Evolutionary conservation across 345 rosid genomes (phyloP).

Genomic region (Tarenaya hassleriana): DNA sequence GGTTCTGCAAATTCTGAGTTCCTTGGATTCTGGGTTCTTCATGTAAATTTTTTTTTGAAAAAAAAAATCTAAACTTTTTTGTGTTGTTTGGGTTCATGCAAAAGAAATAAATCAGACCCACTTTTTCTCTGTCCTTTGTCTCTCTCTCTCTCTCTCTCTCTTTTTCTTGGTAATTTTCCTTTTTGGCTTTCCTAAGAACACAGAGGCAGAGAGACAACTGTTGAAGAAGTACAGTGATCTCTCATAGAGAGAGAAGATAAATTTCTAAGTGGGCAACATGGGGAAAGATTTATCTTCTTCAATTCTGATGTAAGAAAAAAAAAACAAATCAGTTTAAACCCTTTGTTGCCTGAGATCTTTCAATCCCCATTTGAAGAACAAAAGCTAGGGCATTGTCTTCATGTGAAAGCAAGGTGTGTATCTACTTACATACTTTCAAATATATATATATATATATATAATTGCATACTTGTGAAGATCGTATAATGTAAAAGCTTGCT

Average conservation of each 20-base stretch:
- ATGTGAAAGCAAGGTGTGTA: conserved; percentile 16
- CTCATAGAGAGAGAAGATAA: conserved; percentile 26
- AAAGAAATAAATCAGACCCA: conserved; percentile 33
- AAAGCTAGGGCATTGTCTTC: background rate
- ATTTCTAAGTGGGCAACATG: background rate
- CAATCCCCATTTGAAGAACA: conserved; percentile 1
- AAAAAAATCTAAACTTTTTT: conserved; percentile 15
- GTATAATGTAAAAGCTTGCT: conserved; percentile 21
- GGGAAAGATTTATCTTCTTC: conserved; percentile 14
- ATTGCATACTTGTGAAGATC: too few relatives aligned
- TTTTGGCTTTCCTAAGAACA: conserved; percentile 26
- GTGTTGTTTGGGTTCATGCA: conserved; percentile 43
- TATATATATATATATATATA: too few relatives aligned
- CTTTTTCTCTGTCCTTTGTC: conserved; percentile 29
- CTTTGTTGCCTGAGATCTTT: conserved; percentile 23
- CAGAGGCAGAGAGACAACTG: conserved; percentile 19
- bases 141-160: background rate
- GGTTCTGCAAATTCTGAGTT: conserved; percentile 39
- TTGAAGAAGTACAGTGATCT: conserved; percentile 27
- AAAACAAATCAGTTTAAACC: conserved; percentile 4
- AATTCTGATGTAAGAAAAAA: conserved; percentile 15
- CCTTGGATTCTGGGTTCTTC: conserved; percentile 53
- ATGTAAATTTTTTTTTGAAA: conserved; percentile 26
- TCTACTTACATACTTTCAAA: too few relatives aligned
- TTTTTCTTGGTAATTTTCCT: conserved; percentile 9